These are phyloP conservation scores for Cladobotryum mycophilum DNA, from an alignment of 2,329 filamentous ascomycete genomes.

Conservation along the genomic window DNA sequence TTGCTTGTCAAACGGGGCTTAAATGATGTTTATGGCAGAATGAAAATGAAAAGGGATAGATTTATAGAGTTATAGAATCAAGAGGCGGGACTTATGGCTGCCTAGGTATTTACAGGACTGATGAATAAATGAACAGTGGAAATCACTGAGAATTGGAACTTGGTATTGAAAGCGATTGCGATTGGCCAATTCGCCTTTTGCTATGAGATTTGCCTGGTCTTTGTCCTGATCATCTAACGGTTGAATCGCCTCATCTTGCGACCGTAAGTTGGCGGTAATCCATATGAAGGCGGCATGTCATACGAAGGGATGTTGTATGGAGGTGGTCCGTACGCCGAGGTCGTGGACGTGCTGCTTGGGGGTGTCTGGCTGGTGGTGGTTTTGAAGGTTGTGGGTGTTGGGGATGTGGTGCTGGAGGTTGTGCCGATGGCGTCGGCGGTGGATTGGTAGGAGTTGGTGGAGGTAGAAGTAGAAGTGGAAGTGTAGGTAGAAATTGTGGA, in stretches of 20 bases:
- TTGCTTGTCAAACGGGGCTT: slow-evolving; percentile 36
- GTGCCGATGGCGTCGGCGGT: slow-evolving; percentile 11
- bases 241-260: slow-evolving; percentile 13
- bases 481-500: slow-evolving; percentile 5
- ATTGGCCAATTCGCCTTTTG: no score
- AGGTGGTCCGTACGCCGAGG: slow-evolving; percentile 4
- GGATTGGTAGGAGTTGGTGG: slow-evolving; percentile 2
- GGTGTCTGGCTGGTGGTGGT: slow-evolving; percentile 17
- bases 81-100: background rate
- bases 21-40: slow-evolving; percentile 7
- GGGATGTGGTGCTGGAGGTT: background rate
- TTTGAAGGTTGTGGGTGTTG: slow-evolving; percentile 17
- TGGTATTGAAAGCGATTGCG: no score
- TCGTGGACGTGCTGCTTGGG: background rate
- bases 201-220: no score
- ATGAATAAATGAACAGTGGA: no score
- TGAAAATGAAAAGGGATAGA: background rate
- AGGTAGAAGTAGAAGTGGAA: no score
- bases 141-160: no score
- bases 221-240: background rate
- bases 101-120: background rate
- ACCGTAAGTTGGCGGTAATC: slow-evolving; percentile 9
- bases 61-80: slow-evolving; percentile 7
- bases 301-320: slow-evolving; percentile 20
- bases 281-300: slow-evolving; percentile 18